These are phyloP conservation scores for Metschnikowia lunata DNA, from an alignment of 805 yeast species.

Conservation along the genomic window DNA sequence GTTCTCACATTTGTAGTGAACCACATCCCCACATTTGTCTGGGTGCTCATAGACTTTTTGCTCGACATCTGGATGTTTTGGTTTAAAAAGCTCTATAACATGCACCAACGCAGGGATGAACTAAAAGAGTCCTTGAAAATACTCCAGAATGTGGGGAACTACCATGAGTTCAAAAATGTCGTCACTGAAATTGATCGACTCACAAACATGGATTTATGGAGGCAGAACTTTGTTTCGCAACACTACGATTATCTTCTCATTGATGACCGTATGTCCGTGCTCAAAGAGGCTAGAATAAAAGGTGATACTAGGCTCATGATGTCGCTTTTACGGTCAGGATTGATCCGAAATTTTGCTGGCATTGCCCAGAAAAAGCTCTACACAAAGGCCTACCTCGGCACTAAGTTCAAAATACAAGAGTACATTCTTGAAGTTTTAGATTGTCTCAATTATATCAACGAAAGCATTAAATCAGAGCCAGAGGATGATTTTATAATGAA, in stretches of 20 bases:
- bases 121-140: conserved; percentile 45
- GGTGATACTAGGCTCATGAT: conserved; percentile 56
- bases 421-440: conserved; percentile 72
- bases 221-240: conserved; percentile 76
- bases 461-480: conserved; percentile 29
- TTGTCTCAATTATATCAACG: conserved; percentile 59
- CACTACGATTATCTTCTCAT: conserved; percentile 83
- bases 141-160: conserved; percentile 49
- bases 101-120: conserved; percentile 40
- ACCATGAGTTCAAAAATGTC: conserved; percentile 66
- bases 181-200: conserved; percentile 47
- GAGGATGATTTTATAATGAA: conserved; percentile 37
- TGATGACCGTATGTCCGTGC: conserved; percentile 60
- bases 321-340: conserved; percentile 73
- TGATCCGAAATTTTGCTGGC: conserved; percentile 87
- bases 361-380: conserved; percentile 75
- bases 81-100: conserved; percentile 34
- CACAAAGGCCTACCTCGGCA: conserved; percentile 80
- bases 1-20: conserved; percentile 27
- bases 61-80: conserved; percentile 46
- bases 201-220: conserved; percentile 51
- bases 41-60: conserved; percentile 41
- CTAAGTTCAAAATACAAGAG: conserved; percentile 83
- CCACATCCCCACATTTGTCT: conserved; percentile 36
- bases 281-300: conserved; percentile 57